Evolutionary conservation across 768 basidiomycete species (phyloP), one percentile per base, ranked within the genome.

Genomic region (Lepiota venenata): DNA sequence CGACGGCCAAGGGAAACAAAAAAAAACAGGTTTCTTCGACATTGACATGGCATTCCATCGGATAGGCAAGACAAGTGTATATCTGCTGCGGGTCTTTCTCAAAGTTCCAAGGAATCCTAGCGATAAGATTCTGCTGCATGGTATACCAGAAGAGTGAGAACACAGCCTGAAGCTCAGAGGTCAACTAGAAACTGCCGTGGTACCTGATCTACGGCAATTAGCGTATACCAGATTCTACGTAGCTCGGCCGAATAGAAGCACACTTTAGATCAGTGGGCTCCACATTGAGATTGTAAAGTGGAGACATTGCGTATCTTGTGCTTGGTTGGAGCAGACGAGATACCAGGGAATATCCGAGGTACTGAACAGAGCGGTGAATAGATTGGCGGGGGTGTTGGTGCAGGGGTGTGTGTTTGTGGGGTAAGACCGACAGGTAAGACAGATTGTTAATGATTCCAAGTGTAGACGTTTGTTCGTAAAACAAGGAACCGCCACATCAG

Each of bases 181-280:
- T 32, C 9, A 9, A 32, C 32, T 9, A 32, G 32, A 32, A 8
- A 32, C 32, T 15, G 9, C 15, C 32, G 35, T 14, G 18, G 50
- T 52, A 22, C 50, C 50, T 52, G 50, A 52, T 52, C n/a, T 52
- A 42, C 50, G 29, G 27, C 16, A 11, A 35, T 7, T 16, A 37
- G 35, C 14, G n/a, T 48, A 18, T 14, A 25, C 32, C 32, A 32
- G 32, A 32, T 32, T 11, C 32, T 9, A 32, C 32, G 25, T 32
- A 32, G 32, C 43, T 52, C 50, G 50, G 50, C 50, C 50, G 50
- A 52, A 52, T 32, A 43, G 14, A 29, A 22, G 10, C 27, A 35
- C 14, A 35, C 29, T 42, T 43, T 32, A 37, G 50, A 16, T 15
- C 40, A 15, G 12, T 22, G 20, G 7, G 43, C 40, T 22, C 50